These are phyloP conservation scores for Coniochaeta pulveracea DNA, from an alignment of 2,329 filamentous ascomycete species.

Conservation along the genomic window DNA sequence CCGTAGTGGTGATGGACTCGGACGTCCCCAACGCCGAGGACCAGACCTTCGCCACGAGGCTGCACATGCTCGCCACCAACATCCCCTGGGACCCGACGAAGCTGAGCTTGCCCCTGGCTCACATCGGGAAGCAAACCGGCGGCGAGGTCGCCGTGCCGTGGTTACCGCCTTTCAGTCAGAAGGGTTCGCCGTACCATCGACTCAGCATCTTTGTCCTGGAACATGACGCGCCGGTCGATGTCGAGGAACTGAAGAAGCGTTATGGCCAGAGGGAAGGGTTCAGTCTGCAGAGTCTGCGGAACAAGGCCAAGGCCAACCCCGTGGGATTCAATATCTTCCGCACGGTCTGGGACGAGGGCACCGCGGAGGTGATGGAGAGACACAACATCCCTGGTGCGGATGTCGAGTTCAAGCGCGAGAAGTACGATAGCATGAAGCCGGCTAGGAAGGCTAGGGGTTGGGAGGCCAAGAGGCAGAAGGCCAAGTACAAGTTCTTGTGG, in stretches of 20 bases:
- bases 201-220: constrained; percentile 74
- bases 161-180: constrained; percentile 78
- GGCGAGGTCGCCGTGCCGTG: constrained; percentile 64
- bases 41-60: constrained; percentile 69
- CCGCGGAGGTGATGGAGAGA: constrained; percentile 75
- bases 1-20: constrained; percentile 75
- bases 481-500: constrained; percentile 54
- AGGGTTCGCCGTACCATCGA: constrained; percentile 85
- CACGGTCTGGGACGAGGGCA: constrained; percentile 79
- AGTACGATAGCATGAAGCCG: constrained; percentile 55
- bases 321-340: constrained; percentile 85
- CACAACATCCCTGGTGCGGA: constrained; percentile 65
- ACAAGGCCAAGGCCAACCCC: constrained; percentile 56
- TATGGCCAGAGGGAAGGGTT: constrained; percentile 53
- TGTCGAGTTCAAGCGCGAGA: constrained; percentile 75
- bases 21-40: constrained; percentile 73
- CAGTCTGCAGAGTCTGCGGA: constrained; percentile 62
- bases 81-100: constrained; percentile 39
- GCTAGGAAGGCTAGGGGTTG: constrained; percentile 51
- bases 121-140: constrained; percentile 30
- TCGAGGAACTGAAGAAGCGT: constrained; percentile 40
- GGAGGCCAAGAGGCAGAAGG: constrained; percentile 54
- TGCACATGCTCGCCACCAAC: constrained; percentile 74
- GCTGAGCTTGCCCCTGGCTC: constrained; percentile 55
- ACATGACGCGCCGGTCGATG: constrained; percentile 55